A percentile compares a stretch with the other conserved stretches of the same genome.
These are phyloP conservation scores for Daldinia concentrica DNA, from an alignment of 495 filamentous ascomycete species.

Conservation along the genomic window DNA sequence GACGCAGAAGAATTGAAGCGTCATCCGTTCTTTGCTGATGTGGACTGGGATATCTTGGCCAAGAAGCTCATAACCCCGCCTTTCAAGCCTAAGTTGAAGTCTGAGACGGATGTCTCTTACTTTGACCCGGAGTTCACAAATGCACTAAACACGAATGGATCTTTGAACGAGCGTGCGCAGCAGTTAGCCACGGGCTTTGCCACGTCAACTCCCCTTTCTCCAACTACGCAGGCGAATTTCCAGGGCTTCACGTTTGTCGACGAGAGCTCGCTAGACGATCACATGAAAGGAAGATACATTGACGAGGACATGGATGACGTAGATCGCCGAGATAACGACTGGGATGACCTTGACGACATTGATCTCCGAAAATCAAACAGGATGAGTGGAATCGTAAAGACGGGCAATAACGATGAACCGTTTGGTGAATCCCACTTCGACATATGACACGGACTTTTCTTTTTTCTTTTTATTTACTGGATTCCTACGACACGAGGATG, in stretches of 20 bases:
- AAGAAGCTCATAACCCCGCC: conserved; percentile 95
- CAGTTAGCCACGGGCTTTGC: conserved; percentile 78
- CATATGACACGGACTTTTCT: conserved; percentile 41
- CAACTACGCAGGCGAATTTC: conserved; percentile 97
- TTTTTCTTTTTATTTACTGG: conserved; percentile 8
- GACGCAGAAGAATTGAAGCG: conserved; percentile 95
- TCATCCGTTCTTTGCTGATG: conserved; percentile 92
- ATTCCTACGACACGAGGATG: conserved; percentile 28
- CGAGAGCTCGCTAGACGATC: conserved; percentile 93
- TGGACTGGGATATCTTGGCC: conserved; percentile 86
- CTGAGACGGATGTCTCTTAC: conserved; percentile 93
- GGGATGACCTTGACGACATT: conserved; percentile 56
- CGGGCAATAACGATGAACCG: conserved; percentile 72
- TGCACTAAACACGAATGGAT: conserved; percentile 81
- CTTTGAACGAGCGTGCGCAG: conserved; percentile 88
- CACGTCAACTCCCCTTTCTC: conserved; percentile 88
- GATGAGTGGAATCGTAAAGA: conserved; percentile 79
- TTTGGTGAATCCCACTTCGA: conserved; percentile 81
- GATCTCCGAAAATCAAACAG: conserved; percentile 62
- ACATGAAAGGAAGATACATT: conserved; percentile 71
- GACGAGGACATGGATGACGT: conserved; percentile 75
- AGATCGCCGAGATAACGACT: conserved; percentile 59
- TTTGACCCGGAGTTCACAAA: conserved; percentile 99
- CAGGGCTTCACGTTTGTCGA: conserved; percentile 98
- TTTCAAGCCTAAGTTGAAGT: conserved; percentile 97